Evolutionary conservation across 2,329 filamentous ascomycete genomes (phyloP), one percentile per base, ranked within the genome.

Genomic region (Plectosphaerella sp.): DNA sequence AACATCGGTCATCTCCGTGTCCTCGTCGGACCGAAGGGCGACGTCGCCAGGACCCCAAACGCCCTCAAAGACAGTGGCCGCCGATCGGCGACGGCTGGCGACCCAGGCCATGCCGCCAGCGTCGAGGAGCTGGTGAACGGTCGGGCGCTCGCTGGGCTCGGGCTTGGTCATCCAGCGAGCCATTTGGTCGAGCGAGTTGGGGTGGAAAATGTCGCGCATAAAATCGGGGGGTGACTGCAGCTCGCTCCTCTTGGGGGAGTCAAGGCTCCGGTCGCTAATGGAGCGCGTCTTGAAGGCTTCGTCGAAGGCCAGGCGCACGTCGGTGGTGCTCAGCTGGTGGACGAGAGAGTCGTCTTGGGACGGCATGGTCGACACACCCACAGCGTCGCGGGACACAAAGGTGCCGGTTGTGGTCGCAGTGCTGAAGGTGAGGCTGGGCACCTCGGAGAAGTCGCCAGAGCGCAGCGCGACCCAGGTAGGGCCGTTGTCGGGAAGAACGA

Each of bases 51-150:
- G 93, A 4, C 94, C 94, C 88, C 92, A 99, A 66, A 90, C 94
- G 57, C 94, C 94, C 72, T 99, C 94, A 61, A 89, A 99, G 50
- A 99, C 86, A 0, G 91, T 97, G n/a, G 94, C 94, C 45, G 91
- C 89, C 11, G 91, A 89, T 51, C 88, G 85, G 51, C 91, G 85
- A 56, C 91, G 85, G 48, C 77, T 73, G 51, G 85, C 81, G 33
- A 95, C 87, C 89, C 94, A 99, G 55, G 79, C 80, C 49, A 96
- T 79, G 22, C 91, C 90, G 47, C 86, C 83, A 1, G 86, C 80
- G 45, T 80, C 72, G 46, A 96, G 79, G 11, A 99, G 72, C 57
- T 95, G 82, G 49, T 87, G 79, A 22, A 91, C 82, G 1, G 79
- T 82, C 5, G 93, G 94, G 50, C 94, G 88, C 48, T 85, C 75